Evolutionary conservation across 768 basidiomycete genomes (phyloP).

Genomic region (Mycena rosella): DNA sequence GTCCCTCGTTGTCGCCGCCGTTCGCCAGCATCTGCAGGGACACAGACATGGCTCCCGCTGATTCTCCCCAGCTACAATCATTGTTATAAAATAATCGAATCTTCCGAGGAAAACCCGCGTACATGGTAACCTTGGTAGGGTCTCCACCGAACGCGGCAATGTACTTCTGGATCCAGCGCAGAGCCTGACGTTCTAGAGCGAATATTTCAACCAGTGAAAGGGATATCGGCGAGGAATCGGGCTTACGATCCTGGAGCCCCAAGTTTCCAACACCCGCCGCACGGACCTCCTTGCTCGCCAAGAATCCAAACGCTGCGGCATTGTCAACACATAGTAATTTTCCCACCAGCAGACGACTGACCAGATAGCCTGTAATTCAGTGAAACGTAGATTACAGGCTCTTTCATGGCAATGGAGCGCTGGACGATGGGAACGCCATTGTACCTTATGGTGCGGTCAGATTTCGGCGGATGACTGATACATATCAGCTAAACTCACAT

Average conservation of each 20-base stretch:
- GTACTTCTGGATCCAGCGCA: conserved; percentile 75
- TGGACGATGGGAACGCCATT: conserved; percentile 58
- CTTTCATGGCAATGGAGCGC: conserved; percentile 56
- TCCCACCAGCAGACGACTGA: neutral
- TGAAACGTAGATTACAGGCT: conserved; percentile 64
- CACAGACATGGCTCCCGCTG: conserved; percentile 68
- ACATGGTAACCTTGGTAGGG: conserved; percentile 66
- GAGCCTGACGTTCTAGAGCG: conserved; percentile 62
- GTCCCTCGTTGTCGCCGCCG: conserved; percentile 56
- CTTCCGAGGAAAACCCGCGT: conserved; percentile 7
- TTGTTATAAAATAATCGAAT: conserved; percentile 12
- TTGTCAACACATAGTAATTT: neutral
- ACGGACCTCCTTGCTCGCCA: conserved; percentile 59
- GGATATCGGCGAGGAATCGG: neutral
- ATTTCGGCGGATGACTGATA: neutral
- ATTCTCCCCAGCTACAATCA: conserved; percentile 62
- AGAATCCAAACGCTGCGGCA: conserved; percentile 55
- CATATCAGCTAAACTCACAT: conserved; percentile 28
- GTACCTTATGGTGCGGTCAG: conserved; percentile 43
- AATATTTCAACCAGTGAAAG: conserved; percentile 7
- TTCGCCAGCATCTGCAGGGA: conserved; percentile 64
- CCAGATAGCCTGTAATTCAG: conserved; percentile 61
- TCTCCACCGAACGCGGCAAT: conserved; percentile 77
- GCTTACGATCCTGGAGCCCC: conserved; percentile 68
- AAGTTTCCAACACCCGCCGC: conserved; percentile 64